Evolutionary conservation across 768 basidiomycete genomes (phyloP), one percentile per base, ranked within the genome.

Genomic region (Terana coerulea): DNA sequence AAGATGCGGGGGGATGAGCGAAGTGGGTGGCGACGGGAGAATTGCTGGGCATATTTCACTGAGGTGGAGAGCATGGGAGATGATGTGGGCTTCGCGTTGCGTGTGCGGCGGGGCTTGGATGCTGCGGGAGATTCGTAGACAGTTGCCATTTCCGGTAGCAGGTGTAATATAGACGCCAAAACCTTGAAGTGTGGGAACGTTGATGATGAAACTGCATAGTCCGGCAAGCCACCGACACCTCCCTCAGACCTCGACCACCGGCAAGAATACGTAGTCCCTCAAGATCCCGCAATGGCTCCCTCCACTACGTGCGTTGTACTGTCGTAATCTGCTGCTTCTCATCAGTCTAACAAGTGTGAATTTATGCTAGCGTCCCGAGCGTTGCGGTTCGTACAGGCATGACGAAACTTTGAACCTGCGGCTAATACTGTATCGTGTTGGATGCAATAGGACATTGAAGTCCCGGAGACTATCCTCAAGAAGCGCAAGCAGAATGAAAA

Each of bases 401-500:
- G 53, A 52, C 48, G 31, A 12, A 30, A 31, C 9, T 50, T 26
- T 37, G 35, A 42, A 21, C 35, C 35, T 50, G n/a, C 17, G 2
- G 26, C 30, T 37, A 56, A 42, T 53, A 33, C 26, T 45, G 28
- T 42, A n/a, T 19, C 22, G 35, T 9, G 24, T 44, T 55, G 55
- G 45, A 14, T 12, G 5, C 5, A 33, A 34, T 63, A 92, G 90
- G 83, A 85, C 67, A 85, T 97, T 70, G 89, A 95, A 83, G 95
- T 95, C 75, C 95, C 95, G 71, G 95, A 97, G 86, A 98, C 95
- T 68, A 86, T 98, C 78, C 91, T 98, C 78, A 98, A 97, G 84
- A 98, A 95, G 80, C 86, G 95, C 76, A 94, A 95, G 78, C 89
- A 93, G 76, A 95, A 86, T 67, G 92, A 95, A 79, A 95, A 95